Evolutionary conservation across 208 protist genomes (phyloP).

Genomic region (Leishmania martiniquensis): DNA sequence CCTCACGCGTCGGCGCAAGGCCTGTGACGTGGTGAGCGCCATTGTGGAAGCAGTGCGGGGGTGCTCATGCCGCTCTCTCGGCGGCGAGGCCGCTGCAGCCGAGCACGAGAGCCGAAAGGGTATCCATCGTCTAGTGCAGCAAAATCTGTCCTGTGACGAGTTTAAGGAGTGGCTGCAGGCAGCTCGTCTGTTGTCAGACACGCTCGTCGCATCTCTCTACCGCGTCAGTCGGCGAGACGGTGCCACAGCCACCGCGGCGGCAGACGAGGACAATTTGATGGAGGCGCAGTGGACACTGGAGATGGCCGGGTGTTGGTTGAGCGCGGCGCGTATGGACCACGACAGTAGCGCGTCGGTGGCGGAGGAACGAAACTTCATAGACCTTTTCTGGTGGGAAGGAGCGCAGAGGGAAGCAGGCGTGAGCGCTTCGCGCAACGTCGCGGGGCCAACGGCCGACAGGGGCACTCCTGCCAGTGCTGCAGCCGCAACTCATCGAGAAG

Average conservation of each 20-base stretch:
- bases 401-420: not conserved
- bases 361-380: not conserved
- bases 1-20: not conserved
- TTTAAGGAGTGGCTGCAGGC: not conserved
- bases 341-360: not conserved
- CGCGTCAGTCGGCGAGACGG: not conserved
- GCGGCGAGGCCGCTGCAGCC: not conserved
- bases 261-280: not conserved
- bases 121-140: not conserved
- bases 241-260: not conserved
- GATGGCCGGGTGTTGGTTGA: conserved; percentile 7
- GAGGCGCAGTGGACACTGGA: conserved; percentile 27
- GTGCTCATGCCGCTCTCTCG: not conserved
- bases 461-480: not conserved
- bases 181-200: not conserved
- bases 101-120: not conserved
- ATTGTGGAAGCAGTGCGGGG: conserved; percentile 1
- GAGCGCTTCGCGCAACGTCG: not conserved
- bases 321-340: not conserved
- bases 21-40: conserved; percentile 1
- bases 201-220: conserved; percentile 3
- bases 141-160: not conserved
- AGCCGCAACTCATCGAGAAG: not conserved
- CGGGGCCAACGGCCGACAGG: not conserved
- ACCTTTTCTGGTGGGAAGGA: not conserved